phyloP scores from a whole-genome alignment of 164 flowering plant species.

The grape (Vitis vinifera) region ASM3070453v1 NC_081807.1:8992001-8992500 shows the following conservation, averaged over 20 bases:
- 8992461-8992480: constrained; percentile 25
- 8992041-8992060: no score
- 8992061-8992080: no score
- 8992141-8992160: constrained; percentile 17
- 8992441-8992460: constrained; percentile 12
- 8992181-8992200: constrained; percentile 39
- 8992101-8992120: no score
- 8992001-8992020: no score
- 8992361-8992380: constrained; percentile 13
- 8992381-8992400: constrained; percentile 33
- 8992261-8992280: constrained; percentile 48
- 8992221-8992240: constrained; percentile 44
- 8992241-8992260: constrained; percentile 29
- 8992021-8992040: no score
- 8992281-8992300: constrained; percentile 32
- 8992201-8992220: constrained; percentile 20
- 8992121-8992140: no score
- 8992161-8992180: constrained; percentile 34
- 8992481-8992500: constrained; percentile 28
- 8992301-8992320: constrained; percentile 28
- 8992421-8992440: constrained; percentile 11
- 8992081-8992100: no score
- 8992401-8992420: constrained; percentile 37
- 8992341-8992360: constrained; percentile 24
- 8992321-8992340: constrained; percentile 29